Evolutionary conservation across 768 basidiomycete species (phyloP).

Genomic region (Kwoniella europaea): DNA sequence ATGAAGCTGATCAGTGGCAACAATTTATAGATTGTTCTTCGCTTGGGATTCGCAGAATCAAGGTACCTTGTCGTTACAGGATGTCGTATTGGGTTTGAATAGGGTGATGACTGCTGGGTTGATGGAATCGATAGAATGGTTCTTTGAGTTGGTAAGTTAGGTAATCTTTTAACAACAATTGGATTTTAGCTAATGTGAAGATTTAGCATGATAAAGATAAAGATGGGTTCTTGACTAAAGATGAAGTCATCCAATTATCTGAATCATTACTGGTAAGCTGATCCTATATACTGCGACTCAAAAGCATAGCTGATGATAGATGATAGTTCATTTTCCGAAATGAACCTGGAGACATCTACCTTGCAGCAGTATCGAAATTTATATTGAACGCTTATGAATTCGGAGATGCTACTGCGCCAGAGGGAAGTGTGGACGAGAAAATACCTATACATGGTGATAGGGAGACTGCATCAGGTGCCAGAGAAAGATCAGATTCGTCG

Average conservation of each 20-base stretch:
- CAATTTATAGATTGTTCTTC: too few relatives aligned
- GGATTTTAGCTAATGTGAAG: slow-evolving; percentile 4
- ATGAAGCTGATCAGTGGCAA: too few relatives aligned
- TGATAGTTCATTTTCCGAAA: slow-evolving; percentile 93
- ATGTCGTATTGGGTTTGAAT: slow-evolving; percentile 84
- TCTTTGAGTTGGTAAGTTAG: slow-evolving; percentile 72
- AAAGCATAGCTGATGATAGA: background rate
- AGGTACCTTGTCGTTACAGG: slow-evolving; percentile 82
- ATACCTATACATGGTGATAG: slow-evolving; percentile 49
- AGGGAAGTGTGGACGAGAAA: slow-evolving; percentile 37
- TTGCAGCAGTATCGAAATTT: slow-evolving; percentile 93
- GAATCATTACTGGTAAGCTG: slow-evolving; percentile 80
- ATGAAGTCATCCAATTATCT: slow-evolving; percentile 92
- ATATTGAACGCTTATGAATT: slow-evolving; percentile 99
- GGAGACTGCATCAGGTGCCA: slow-evolving; percentile 54
- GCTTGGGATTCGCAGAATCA: slow-evolving; percentile 86
- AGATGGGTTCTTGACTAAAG: slow-evolving; percentile 92
- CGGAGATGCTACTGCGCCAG: slow-evolving; percentile 71
- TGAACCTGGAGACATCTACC: slow-evolving; percentile 93
- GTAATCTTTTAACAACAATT: background rate
- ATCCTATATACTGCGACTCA: background rate
- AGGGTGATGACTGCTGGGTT: slow-evolving; percentile 93
- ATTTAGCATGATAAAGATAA: slow-evolving; percentile 71
- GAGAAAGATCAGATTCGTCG: slow-evolving; percentile 60
- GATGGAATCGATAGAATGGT: slow-evolving; percentile 99